Evolutionary conservation across 2,329 filamentous ascomycete genomes (phyloP), one percentile per base, ranked within the genome.

Genomic region (Cladosporium sp.): DNA sequence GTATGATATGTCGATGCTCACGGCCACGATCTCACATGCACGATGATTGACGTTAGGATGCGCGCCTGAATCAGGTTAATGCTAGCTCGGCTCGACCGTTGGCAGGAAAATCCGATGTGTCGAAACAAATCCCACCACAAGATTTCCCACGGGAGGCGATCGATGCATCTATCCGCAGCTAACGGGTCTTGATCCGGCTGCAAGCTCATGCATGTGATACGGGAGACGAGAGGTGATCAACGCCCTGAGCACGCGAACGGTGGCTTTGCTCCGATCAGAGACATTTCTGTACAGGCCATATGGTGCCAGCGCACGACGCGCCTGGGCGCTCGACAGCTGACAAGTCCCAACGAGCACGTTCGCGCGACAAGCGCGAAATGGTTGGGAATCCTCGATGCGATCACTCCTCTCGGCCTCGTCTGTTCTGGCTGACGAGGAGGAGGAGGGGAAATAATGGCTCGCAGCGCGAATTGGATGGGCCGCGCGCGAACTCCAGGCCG

Each of bases 201-300:
- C 49, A 58, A 40, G 48, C 48, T 50, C 47, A 58, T 58, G 56
- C 56, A 54, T 54, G 56, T 58, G 56, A 53, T 58, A 47, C 48
- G 19, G 49, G 48, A 32, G 35, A 42, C 37, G 36, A 34, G 40
- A 37, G 32, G 40, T 32, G 44, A 48, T 48, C 52, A 56, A 25
- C 52, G 40, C 35, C 52, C 35, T 36, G 39, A 37, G 34, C 52
- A 55, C 40, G 52, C 52, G 52, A 55, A 55, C 40, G 52, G 50
- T 40, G 28, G 50, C 50, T 54, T 22, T 54, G 52, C 47, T 50
- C 47, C 54, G 54, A 57, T 34, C 44, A 57, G 47, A 57, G 44
- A 49, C 54, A 57, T n/a, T 45, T 17, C 25, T 45, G 40, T 56
- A 40, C 15, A 36, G 39, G 42, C 28, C 32, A 35, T 57, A 57